Evolutionary conservation across 179 eudicot species (phyloP).

Genomic region (Silene vulgaris): DNA sequence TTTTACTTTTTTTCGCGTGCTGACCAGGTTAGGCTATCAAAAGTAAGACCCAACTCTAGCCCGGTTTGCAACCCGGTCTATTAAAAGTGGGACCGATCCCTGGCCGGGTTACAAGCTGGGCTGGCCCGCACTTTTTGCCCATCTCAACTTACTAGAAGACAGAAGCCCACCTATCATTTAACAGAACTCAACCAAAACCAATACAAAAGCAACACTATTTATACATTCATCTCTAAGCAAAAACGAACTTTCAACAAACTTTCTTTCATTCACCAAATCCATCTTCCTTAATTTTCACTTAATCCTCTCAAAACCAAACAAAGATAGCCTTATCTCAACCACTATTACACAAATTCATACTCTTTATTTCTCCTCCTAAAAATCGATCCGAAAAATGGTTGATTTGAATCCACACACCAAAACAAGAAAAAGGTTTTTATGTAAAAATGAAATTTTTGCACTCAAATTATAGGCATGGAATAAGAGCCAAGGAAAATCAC

Average conservation of each 20-base stretch:
- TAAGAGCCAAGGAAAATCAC: constrained; percentile 21
- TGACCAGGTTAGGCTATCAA: too few relatives aligned
- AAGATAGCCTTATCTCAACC: constrained; percentile 42
- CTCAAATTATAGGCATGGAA: constrained; percentile 26
- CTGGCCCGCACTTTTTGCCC: too few relatives aligned
- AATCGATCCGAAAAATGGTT: constrained; percentile 30
- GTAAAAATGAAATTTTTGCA: constrained; percentile 45
- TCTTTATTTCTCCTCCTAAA: not conserved
- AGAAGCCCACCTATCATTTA: not conserved
- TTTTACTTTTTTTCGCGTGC: too few relatives aligned
- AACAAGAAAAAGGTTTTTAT: constrained; percentile 37
- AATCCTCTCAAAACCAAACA: constrained; percentile 29
- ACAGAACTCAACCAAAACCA: not conserved
- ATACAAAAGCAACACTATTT: not conserved
- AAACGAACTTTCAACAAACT: constrained; percentile 2
- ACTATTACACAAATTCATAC: not conserved
- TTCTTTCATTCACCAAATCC: not conserved
- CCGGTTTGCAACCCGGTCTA: too few relatives aligned
- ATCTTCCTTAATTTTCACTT: constrained; percentile 33
- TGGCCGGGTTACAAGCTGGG: too few relatives aligned
- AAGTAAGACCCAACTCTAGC: too few relatives aligned
- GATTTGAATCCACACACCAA: constrained; percentile 31
- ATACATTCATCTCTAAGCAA: not conserved
- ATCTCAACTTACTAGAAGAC: too few relatives aligned
- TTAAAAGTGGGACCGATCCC: too few relatives aligned